Evolutionary conservation across 805 yeast species (phyloP), one percentile per base, ranked within the genome.

Genomic region (baker's yeast (Saccharomyces cerevisiae)): DNA sequence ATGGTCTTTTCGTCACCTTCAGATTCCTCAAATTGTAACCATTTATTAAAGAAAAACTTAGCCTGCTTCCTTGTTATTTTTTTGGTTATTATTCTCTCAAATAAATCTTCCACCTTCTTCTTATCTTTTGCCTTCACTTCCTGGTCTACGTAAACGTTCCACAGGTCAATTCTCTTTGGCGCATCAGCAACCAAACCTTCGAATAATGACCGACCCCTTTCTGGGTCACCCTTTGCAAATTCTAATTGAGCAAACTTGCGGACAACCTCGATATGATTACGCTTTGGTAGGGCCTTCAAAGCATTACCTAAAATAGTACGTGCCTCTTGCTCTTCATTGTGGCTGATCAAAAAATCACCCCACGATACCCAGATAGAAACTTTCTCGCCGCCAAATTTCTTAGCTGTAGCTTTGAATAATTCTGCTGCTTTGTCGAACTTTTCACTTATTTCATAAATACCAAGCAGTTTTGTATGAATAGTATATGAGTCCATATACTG

Each of bases 61-160:
- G 96, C 97, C 73, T 90, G 97, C 70, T 91, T 92, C 67, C 85
- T 81, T 4, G 87, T 78, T 51, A 92, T 70, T 71, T 88, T 89
- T 59, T 70, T 74, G 31, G 76, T 66, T 47, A 87, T 64, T 2
- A 86, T 88, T 69, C 98, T 81, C 70, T 91, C 96, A 62, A 90
- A 91, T 57, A 92, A 75, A 21, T 81, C 86, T 65, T 85, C 92
- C 41, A 83, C 86, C 69, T 82, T 84, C 60, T 74, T 73, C 70
- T 83, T 84, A 51, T 83, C 85, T 52, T 78, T 80, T 29, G 71
- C 67, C 71, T 89, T 90, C 64, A 89, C 84, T 70, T 92, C 98
- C 70, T 89, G 96, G 70, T 92, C 99, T 59, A 92, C 80, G 71
- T 90, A 92, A 46, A 92, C 96, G 65, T 87, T 91, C 98, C 98